Evolutionary conservation across 1,284 basidiomycete genomes (phyloP).

Genomic region (Apiotrichum montevideense): DNA sequence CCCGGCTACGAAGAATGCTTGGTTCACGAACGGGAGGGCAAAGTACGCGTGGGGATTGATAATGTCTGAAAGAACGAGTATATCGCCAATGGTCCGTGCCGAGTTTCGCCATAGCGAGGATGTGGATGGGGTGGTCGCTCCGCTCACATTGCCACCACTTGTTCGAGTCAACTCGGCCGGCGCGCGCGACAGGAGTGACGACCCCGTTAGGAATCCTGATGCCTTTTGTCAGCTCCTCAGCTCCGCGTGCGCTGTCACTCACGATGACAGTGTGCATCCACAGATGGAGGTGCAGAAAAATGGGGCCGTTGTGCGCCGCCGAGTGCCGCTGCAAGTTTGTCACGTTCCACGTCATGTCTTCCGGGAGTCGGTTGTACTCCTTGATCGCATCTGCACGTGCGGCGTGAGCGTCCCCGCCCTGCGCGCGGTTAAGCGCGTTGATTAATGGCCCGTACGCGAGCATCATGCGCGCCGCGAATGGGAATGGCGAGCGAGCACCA

Average conservation of each 20-base stretch:
- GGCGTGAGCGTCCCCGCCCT: neutral
- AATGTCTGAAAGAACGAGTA: constrained; percentile 28
- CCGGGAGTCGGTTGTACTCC: constrained; percentile 24
- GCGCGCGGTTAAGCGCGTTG: constrained; percentile 22
- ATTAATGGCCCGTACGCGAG: constrained; percentile 24
- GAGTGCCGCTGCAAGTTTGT: constrained; percentile 26
- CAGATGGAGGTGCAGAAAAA: constrained; percentile 28
- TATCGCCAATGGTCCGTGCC: constrained; percentile 31
- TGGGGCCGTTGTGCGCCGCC: constrained; percentile 15
- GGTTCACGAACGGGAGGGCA: constrained; percentile 29
- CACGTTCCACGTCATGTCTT: constrained; percentile 30
- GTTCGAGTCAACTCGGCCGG: neutral
- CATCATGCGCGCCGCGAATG: constrained; percentile 25
- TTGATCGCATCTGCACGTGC: constrained; percentile 9
- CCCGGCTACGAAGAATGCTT: constrained; percentile 30
- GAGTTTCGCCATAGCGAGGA: constrained; percentile 25
- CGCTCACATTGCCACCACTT: neutral
- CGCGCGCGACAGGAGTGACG: constrained; percentile 1
- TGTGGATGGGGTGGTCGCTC: neutral
- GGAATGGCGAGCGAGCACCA: constrained; percentile 21
- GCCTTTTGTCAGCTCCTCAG: constrained; percentile 2
- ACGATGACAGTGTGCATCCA: constrained; percentile 32
- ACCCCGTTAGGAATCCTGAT: constrained; percentile 16
- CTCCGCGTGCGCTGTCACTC: neutral
- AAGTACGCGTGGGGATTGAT: constrained; percentile 25